Base-by-base conservation (phyloP, 768 basidiomycete genomes). In the Phanerochaete sordida region DNA sequence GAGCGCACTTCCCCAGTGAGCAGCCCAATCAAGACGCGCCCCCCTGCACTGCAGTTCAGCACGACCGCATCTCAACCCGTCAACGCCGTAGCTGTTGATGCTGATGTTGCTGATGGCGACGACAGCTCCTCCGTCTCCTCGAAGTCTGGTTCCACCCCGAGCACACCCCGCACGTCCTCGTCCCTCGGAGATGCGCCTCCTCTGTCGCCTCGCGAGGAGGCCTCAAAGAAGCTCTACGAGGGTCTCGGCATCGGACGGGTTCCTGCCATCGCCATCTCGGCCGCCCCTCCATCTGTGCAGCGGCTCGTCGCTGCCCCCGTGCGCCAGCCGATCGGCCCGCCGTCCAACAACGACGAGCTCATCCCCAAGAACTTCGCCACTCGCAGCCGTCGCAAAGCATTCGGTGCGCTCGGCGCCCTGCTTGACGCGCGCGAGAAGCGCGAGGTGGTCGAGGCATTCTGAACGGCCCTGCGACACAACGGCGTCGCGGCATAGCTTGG, bases 361-460 rank as follows among this genome's bases (percentile, higher is more conserved):
- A 87, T 88, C 21, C 88, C 90, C 46, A 88, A 90, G 81, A 94
- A 94, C 72, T 94, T 94, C 77, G 92, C 92, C 7, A 86, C 86
- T 37, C 84, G 92, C 66, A 88, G 91, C 74, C 83, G 91, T 74
- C 84, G 90, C 68, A 85, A 89, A 79, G 91, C 92, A 21, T 89
- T 93, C 61, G 90, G 88, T 33, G 90, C 91, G 27, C 76, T 93
- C 53, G 88, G 87, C 57, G 83, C 83, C 69, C 82, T 93, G 65
- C 86, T 92, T 82, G 88, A 82, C 67, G 89, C 91, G 33, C 84
- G 91, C 62, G 91, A 91, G 77, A 83, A 88, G 69, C 79, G 91
- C 63, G 90, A 90, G 72, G 74, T 83, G 65, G 81, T 91, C 65
- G 88, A 89, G 71, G 86, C 81, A 33, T 90, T 80, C 72, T 90